These are phyloP conservation scores for Phoma sp. DNA, from an alignment of 2,329 filamentous ascomycete species.

Conservation along the genomic window DNA sequence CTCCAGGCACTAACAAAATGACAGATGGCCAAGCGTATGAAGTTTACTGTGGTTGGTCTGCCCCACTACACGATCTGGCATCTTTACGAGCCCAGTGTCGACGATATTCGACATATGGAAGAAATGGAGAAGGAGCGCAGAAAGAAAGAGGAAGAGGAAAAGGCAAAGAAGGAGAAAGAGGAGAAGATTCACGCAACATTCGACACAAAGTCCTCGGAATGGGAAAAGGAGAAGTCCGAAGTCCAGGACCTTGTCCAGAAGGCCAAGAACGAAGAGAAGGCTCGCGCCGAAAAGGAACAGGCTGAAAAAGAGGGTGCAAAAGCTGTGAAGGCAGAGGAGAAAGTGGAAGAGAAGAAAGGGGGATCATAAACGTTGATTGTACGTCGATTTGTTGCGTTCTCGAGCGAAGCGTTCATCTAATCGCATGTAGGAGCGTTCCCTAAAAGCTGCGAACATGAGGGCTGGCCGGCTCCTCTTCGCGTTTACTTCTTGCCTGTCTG, in stretches of 20 bases:
- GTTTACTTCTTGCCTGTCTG: neutral
- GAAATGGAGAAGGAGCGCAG: slow-evolving; percentile 93
- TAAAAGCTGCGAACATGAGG: neutral
- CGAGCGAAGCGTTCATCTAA: neutral
- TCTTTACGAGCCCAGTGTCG: slow-evolving; percentile 97
- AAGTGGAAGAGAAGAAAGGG: slow-evolving; percentile 28
- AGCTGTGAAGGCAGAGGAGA: slow-evolving; percentile 57
- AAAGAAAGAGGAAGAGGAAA: slow-evolving; percentile 80
- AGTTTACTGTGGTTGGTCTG: slow-evolving; percentile 91
- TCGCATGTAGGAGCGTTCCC: neutral
- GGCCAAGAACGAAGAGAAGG: slow-evolving; percentile 55
- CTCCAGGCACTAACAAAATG: slow-evolving; percentile 32
- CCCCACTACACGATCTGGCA: slow-evolving; percentile 99
- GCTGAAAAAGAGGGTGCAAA: slow-evolving; percentile 52
- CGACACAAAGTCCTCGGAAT: slow-evolving; percentile 76
- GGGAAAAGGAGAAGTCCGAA: slow-evolving; percentile 87
- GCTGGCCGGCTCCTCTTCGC: neutral
- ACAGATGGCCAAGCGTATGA: slow-evolving; percentile 97
- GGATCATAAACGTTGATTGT: slow-evolving; percentile 9
- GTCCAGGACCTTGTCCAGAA: slow-evolving; percentile 73
- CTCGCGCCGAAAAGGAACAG: slow-evolving; percentile 50
- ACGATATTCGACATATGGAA: slow-evolving; percentile 98
- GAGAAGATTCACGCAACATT: slow-evolving; percentile 85
- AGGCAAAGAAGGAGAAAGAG: slow-evolving; percentile 72
- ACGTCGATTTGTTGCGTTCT: neutral